phyloP scores from a whole-genome alignment of 768 basidiomycete species.

The Gymnopilus junonius region DNA sequence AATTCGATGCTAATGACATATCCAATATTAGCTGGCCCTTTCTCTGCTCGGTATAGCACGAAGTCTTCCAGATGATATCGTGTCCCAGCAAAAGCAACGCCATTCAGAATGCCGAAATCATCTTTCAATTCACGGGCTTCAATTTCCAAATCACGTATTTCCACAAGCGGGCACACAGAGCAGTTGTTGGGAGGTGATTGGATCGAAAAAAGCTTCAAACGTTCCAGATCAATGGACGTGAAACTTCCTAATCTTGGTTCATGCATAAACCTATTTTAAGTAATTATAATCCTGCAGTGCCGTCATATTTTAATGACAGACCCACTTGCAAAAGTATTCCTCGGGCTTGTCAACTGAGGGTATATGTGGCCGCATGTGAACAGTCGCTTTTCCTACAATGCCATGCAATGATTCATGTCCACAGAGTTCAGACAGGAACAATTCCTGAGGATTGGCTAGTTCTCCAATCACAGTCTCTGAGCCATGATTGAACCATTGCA shows the following conservation, averaged over 20 bases:
- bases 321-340: constrained; percentile 65
- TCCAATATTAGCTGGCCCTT: constrained; percentile 62
- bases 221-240: constrained; percentile 39
- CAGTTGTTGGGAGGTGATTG: constrained; percentile 57
- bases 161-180: constrained; percentile 43
- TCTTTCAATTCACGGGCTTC: constrained; percentile 36
- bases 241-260: constrained; percentile 50
- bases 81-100: constrained; percentile 48
- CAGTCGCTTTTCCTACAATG: constrained; percentile 53
- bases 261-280: constrained; percentile 50
- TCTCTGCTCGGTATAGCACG: constrained; percentile 49
- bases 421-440: constrained; percentile 66
- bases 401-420: constrained; percentile 39
- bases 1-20: constrained; percentile 45
- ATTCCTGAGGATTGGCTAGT: constrained; percentile 63
- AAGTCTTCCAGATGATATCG: constrained; percentile 68
- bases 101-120: constrained; percentile 32
- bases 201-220: constrained; percentile 24
- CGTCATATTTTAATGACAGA: not conserved
- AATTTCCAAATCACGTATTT: constrained; percentile 36
- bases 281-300: not conserved
- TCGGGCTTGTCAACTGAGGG: constrained; percentile 31
- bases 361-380: constrained; percentile 35
- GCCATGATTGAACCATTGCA: constrained; percentile 79
- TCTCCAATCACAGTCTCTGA: constrained; percentile 64